Evolutionary conservation across 2,329 filamentous ascomycete genomes (phyloP).

Genomic region (Claviceps fusiformis): DNA sequence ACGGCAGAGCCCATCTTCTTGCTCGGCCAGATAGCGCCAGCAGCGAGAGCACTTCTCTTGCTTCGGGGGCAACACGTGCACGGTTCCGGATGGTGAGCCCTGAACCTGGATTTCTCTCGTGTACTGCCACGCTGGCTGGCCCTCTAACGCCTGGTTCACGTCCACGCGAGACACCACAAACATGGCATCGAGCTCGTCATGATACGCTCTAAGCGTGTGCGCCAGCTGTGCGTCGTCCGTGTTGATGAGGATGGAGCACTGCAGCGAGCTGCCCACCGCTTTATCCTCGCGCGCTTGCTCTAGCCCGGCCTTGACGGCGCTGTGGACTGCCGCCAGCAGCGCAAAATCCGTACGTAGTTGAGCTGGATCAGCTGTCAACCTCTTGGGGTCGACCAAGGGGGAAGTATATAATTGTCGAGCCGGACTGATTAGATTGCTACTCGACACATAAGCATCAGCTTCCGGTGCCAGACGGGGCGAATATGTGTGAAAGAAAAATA

Average conservation of each 20-base stretch:
- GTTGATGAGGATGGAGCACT: conserved; percentile 53
- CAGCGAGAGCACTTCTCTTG: conserved; percentile 70
- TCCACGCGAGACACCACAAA: conserved; percentile 57
- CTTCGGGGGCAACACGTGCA: conserved; percentile 34
- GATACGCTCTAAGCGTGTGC: conserved; percentile 24
- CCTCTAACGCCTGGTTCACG: conserved; percentile 24
- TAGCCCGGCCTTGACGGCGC: conserved; percentile 59
- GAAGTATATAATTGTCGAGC: conserved; percentile 33
- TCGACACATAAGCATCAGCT: not conserved
- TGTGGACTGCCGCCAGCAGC: conserved; percentile 40
- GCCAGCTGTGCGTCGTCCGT: conserved; percentile 24
- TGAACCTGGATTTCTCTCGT: conserved; percentile 28
- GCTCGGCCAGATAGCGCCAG: conserved; percentile 72
- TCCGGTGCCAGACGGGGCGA: conserved; percentile 5
- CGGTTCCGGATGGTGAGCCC: conserved; percentile 20
- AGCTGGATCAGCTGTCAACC: conserved; percentile 24
- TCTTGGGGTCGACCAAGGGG: conserved; percentile 26
- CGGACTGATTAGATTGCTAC: conserved; percentile 23
- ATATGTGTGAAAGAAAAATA: not conserved
- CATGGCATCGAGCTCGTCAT: conserved; percentile 44
- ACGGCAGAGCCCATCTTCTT: conserved; percentile 52
- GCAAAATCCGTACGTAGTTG: conserved; percentile 30
- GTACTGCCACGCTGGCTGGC: conserved; percentile 26
- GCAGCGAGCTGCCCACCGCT: conserved; percentile 65
- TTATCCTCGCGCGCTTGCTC: conserved; percentile 62